A percentile compares a stretch with the other conserved stretches of the same genome.
phyloP scores from a whole-genome alignment of 2,329 filamentous ascomycete genomes.

The Bipolaris cookei region DNA sequence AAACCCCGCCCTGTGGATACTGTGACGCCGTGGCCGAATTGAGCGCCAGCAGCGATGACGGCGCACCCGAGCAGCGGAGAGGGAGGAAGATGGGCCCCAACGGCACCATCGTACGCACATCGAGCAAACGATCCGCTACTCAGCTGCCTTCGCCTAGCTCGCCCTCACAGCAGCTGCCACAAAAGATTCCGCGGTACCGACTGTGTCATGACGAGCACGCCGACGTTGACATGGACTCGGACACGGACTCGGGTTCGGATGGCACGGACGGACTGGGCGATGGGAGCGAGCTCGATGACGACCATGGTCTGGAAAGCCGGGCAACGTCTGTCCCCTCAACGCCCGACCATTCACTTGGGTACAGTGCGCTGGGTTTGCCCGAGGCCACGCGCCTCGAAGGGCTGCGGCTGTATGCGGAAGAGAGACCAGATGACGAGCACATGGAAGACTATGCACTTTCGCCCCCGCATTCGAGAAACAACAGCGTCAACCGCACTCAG shows the following conservation, averaged over 20 bases:
- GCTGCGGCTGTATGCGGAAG: constrained; percentile 23
- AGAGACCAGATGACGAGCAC: constrained; percentile 30
- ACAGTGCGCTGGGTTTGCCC: constrained; percentile 25
- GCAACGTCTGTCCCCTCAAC: constrained; percentile 32
- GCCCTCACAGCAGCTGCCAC: constrained; percentile 42
- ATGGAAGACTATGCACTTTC: constrained; percentile 42
- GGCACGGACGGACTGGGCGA: constrained; percentile 26
- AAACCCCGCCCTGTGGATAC: constrained; percentile 40
- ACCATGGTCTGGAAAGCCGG: constrained; percentile 26
- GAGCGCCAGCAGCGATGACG: constrained; percentile 21
- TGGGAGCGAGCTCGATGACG: constrained; percentile 25
- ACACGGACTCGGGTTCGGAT: constrained; percentile 33
- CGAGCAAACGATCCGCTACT: constrained; percentile 47
- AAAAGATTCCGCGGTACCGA: constrained; percentile 43
- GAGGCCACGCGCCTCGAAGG: constrained; percentile 30
- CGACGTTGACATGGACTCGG: constrained; percentile 27
- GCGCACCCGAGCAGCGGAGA: constrained; percentile 26
- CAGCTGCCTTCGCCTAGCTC: constrained; percentile 47
- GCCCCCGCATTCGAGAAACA: constrained; percentile 29
- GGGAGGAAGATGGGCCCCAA: constrained; percentile 39
- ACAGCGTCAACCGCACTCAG: constrained; percentile 28
- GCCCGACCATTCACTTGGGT: constrained; percentile 27
- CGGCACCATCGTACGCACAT: constrained; percentile 36
- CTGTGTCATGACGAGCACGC: constrained; percentile 25
- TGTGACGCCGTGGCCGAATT: constrained; percentile 33